These are phyloP conservation scores for Suillus lakei DNA, from an alignment of 768 basidiomycete genomes.

Conservation along the genomic window DNA sequence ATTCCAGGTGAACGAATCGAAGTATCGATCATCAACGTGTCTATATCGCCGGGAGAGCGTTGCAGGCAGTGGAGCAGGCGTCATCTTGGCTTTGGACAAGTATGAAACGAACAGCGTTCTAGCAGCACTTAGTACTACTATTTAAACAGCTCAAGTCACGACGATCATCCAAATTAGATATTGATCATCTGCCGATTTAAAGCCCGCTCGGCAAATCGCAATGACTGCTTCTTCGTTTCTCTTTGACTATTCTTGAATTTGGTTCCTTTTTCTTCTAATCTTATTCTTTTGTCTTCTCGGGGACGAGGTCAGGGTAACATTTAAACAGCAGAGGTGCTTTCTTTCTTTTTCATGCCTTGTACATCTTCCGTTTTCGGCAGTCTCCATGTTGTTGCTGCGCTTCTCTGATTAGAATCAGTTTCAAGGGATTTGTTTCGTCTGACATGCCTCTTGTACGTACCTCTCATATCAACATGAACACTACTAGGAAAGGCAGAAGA, in stretches of 20 bases:
- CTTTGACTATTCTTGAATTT: no score
- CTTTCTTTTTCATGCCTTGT: no score
- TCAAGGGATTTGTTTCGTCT: not conserved
- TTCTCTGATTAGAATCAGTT: not conserved
- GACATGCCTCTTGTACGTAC: not conserved
- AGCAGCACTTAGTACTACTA: not conserved
- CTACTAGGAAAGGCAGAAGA: not conserved
- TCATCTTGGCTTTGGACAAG: not conserved
- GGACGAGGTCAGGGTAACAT: no score
- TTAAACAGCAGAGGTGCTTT: not conserved
- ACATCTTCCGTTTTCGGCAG: not conserved
- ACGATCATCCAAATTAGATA: not conserved
- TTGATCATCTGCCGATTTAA: not conserved
- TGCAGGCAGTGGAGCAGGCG: slow-evolving; percentile 39
- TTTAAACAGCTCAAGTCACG: not conserved
- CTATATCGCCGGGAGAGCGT: slow-evolving; percentile 57
- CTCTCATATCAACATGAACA: not conserved
- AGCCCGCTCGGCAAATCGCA: not conserved
- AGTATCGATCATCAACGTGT: slow-evolving; percentile 92
- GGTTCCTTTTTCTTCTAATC: not conserved
- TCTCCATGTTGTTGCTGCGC: not conserved
- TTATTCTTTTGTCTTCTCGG: not conserved
- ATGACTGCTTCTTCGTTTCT: no score
- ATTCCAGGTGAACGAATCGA: slow-evolving; percentile 99
- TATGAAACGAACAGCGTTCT: not conserved